Base-by-base conservation (phyloP, 2,329 filamentous ascomycete genomes). In the Colletotrichum scovillei region DNA sequence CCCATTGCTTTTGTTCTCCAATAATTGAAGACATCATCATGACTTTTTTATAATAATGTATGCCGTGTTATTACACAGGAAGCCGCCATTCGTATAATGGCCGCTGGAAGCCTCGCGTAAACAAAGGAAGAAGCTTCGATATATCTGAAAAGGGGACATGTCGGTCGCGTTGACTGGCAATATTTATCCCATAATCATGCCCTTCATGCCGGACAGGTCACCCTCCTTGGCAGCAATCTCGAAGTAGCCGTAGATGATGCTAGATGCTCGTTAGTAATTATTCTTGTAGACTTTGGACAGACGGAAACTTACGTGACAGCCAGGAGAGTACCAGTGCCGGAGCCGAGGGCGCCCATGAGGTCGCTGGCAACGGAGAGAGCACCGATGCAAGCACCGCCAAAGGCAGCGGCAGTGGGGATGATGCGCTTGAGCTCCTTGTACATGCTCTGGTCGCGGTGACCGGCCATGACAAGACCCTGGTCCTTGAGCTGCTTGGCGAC, bases 401-500 rank as follows among this genome's bases (percentile, higher is more conserved):
- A 99, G 80, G 97, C 97, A 77, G 97, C 97, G 75, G 97, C 97
- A 74, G 97, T 98, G 76, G 97, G 97, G 77, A 99, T 99, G 80
- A 99, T 97, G 81, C 97, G 94, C 94, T 99, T 99, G 77, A 99
- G 92, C 88, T 99, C 97, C 90, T 97, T 97, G 92, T 99, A 99
- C 97, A 99, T 99, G 89, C 94, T 97, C 90, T 98, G 96, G 85
- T 99, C 97, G 87, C 97, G 94, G 89, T 99, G 97, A 82, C 97
- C 97, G 81, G 97, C 96, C 97, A 99, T 99, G 79, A 99, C 96
- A 72, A 99, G 93, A 83, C 97, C 97, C 87, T 99, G 97, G 82
- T 99, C 97, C 92, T 99, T 99, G 84, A 99, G 92, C 88, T 98
- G 97, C 92, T 99, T 99, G 81, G 97, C 97, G 78, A 99, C 97